Evolutionary conservation across 192 early-diverging fungal species (phyloP).

Genomic region (Coemansia sp.): DNA sequence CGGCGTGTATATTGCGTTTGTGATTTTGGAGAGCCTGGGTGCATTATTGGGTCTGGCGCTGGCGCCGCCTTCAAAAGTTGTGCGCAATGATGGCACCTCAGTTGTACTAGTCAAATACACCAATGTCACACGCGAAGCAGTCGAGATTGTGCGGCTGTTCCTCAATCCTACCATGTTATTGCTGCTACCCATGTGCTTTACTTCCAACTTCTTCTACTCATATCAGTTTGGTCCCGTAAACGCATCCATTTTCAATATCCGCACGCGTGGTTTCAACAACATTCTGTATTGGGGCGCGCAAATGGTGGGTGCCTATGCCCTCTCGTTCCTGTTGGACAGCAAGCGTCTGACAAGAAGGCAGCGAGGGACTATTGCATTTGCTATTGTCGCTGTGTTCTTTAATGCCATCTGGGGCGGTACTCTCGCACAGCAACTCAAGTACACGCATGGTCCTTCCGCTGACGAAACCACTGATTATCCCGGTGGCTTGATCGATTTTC

Average conservation of each 20-base stretch:
- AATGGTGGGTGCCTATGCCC: slow-evolving; percentile 67
- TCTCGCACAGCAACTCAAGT: slow-evolving; percentile 63
- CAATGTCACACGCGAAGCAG: slow-evolving; percentile 56
- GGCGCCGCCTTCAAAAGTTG: slow-evolving; percentile 63
- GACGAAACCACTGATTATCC: slow-evolving; percentile 50
- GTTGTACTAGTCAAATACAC: slow-evolving; percentile 71
- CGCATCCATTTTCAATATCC: slow-evolving; percentile 68
- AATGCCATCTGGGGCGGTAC: slow-evolving; percentile 67
- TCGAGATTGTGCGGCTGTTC: slow-evolving; percentile 72
- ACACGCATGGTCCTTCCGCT: slow-evolving; percentile 16
- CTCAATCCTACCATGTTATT: slow-evolving; percentile 72
- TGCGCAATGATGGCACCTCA: slow-evolving; percentile 66
- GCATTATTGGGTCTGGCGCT: slow-evolving; percentile 61
- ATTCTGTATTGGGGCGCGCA: slow-evolving; percentile 80
- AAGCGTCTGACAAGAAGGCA: slow-evolving; percentile 54
- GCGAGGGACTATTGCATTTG: slow-evolving; percentile 66
- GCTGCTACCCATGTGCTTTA: slow-evolving; percentile 72
- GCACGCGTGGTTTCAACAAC: slow-evolving; percentile 78
- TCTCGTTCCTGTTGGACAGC: slow-evolving; percentile 70
- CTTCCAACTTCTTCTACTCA: slow-evolving; percentile 86
- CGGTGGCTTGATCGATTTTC: slow-evolving; percentile 47
- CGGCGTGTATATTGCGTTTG: slow-evolving; percentile 79
- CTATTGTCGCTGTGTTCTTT: slow-evolving; percentile 51
- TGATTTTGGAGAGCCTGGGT: slow-evolving; percentile 73
- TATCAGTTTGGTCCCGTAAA: slow-evolving; percentile 78